phyloP scores from a whole-genome alignment of 176 grass and related monocot species.

The Miscanthus lutarioriparius region DNA sequence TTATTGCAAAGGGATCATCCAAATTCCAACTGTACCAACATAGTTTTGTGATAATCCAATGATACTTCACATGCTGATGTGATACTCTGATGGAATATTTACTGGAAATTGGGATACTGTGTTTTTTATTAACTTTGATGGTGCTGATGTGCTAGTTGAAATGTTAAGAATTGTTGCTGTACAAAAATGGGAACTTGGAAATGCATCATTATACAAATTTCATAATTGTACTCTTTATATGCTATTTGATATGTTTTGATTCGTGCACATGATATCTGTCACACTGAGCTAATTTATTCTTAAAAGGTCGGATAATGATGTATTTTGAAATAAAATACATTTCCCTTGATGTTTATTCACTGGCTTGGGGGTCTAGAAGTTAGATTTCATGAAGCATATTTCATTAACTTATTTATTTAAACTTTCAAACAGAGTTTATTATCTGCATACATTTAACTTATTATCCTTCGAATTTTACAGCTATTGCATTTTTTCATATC shows the following conservation, averaged over 20 bases:
- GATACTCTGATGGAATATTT: neutral
- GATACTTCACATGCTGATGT: neutral
- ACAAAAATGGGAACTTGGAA: neutral
- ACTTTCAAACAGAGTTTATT: slow-evolving; percentile 3
- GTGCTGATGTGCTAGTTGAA: slow-evolving; percentile 12
- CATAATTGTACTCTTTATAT: neutral
- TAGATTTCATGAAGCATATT: slow-evolving; percentile 19
- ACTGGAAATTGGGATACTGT: slow-evolving; percentile 16
- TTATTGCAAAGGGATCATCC: neutral
- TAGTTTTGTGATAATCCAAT: neutral
- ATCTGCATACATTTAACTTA: neutral
- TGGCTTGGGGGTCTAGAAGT: neutral
- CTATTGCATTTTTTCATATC: slow-evolving; percentile 23
- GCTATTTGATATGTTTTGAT: neutral
- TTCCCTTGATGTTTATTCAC: slow-evolving; percentile 12
- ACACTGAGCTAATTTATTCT: slow-evolving; percentile 4
- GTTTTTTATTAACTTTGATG: neutral
- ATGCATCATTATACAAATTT: neutral
- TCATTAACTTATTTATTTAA: neutral
- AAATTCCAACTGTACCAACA: neutral
- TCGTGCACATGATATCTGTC: neutral
- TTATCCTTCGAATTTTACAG: neutral
- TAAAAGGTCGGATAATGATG: neutral
- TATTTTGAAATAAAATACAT: slow-evolving; percentile 1
- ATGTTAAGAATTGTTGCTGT: neutral